These are phyloP conservation scores for Globisporangium ultimum DNA, from an alignment of 352 stramenopile genomes.

Conservation along the genomic window DNA sequence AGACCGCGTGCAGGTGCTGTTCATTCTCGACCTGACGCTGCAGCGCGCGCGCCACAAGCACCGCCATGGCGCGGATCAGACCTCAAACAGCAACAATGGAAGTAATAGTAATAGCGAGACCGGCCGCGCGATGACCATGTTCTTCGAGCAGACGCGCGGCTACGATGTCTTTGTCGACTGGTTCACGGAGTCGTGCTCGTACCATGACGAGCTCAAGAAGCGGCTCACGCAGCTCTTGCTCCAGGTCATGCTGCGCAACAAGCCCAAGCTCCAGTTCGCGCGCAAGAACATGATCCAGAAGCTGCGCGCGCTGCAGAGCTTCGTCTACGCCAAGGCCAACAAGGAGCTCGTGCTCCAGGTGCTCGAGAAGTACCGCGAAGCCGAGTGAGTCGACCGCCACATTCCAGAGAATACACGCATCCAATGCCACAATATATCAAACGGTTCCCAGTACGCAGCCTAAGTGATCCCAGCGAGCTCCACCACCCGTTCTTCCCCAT, in stretches of 20 bases:
- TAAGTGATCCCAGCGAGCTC: too few relatives aligned
- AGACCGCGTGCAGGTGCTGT: constrained; percentile 54
- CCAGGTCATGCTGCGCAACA: constrained; percentile 48
- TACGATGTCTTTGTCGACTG: constrained; percentile 59
- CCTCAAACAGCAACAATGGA: neutral
- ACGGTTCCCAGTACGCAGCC: neutral
- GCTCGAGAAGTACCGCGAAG: constrained; percentile 31
- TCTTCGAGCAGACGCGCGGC: constrained; percentile 56
- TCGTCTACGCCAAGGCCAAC: constrained; percentile 32
- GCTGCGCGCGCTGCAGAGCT: constrained; percentile 22
- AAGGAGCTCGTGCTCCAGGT: constrained; percentile 46
- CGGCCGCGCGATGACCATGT: constrained; percentile 22
- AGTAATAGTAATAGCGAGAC: constrained; percentile 1
- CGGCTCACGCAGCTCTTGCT: constrained; percentile 45
- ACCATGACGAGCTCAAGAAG: constrained; percentile 46
- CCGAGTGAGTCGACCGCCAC: constrained; percentile 9
- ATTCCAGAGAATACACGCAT: too few relatives aligned
- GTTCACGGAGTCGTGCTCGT: constrained; percentile 43
- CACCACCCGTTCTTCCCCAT: too few relatives aligned
- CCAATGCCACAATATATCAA: too few relatives aligned
- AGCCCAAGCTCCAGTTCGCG: constrained; percentile 40
- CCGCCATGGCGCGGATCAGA: neutral
- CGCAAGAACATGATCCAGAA: constrained; percentile 35
- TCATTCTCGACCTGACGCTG: constrained; percentile 56
- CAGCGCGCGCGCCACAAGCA: constrained; percentile 7